phyloP scores from a whole-genome alignment of 352 stramenopile species.

The Aphanomyces astaci region DNA sequence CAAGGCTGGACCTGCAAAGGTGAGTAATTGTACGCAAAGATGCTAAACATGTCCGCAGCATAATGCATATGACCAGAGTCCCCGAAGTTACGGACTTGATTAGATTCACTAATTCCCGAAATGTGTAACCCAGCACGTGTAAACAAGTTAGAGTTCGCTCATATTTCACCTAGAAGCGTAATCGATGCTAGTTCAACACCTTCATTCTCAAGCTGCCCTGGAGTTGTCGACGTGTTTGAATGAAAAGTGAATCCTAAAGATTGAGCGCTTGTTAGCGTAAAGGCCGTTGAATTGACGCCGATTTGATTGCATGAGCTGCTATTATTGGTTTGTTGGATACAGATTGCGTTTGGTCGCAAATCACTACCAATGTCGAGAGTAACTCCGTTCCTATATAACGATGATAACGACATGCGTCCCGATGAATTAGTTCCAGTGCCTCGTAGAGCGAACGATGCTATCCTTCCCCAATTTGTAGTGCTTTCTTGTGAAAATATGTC shows the following conservation, averaged over 20 bases:
- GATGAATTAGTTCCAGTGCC: background rate
- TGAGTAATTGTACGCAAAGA: background rate
- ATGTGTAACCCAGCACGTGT: background rate
- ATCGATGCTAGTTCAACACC: background rate
- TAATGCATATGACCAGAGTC: background rate
- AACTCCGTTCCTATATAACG: background rate
- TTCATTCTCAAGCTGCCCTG: background rate
- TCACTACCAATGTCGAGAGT: background rate
- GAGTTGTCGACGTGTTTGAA: background rate
- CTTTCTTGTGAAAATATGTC: too few species aligned
- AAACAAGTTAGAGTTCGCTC: background rate
- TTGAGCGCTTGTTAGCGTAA: background rate
- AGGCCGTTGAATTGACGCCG: background rate
- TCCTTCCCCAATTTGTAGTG: background rate
- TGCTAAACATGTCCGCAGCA: background rate
- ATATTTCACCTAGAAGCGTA: background rate
- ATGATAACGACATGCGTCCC: background rate
- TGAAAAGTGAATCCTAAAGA: background rate
- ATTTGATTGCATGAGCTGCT: background rate
- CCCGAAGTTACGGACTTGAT: background rate
- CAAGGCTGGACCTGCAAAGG: background rate
- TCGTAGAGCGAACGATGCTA: background rate
- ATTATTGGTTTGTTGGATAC: background rate
- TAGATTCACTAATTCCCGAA: background rate
- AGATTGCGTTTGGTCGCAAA: background rate